Evolutionary conservation across 75 land plant genomes (phyloP), one percentile per base, ranked within the genome.

Genomic region (Picea glauca): DNA sequence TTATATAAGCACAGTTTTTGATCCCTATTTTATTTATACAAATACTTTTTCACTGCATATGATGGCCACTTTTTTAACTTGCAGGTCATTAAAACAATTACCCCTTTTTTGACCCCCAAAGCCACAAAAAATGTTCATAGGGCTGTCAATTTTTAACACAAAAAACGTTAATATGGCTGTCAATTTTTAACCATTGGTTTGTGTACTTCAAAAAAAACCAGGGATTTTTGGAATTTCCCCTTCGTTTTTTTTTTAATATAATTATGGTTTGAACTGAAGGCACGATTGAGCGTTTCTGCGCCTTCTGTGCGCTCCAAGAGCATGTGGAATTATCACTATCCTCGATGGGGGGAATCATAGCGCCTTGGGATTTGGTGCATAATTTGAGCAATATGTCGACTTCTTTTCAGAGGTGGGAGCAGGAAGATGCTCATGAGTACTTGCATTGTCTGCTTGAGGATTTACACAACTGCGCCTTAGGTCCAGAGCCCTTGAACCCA

Each of bases 381-480:
- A 86, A 86, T 62, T 72, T 86, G 67, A 38, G 73, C 56, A 59
- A 86, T 83, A 85, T 70, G 91, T 93, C 93, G 26, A 66, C 86
- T 5, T 57, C 57, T 62, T 93, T 93, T 72, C 64, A 61, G 76
- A 81, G 77, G 31, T 86, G 87, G 56, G 79, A 65, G 50, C 96
- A 93, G 81, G 98, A 92, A 80, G 98, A 95, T 91, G 98, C 98
- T 32, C 98, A 95, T 84, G 98, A 95, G 60, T 95, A 89, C 78
- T 62, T 95, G 79, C 88, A 88, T 4, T 91, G 89, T 72, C 76
- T 95, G 12, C 80, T 95, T 70, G 92, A 93, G 77, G 87, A 81
- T 40, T 83, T 95, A 17, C 87, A 92, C 26, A 91, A 80, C 8
- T 82, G 77, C 61, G 66, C 33, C 40, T 14, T 80, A 35, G 74